Base-by-base conservation (phyloP, 2,329 filamentous ascomycete genomes). In the Pestalotiopsis sp. region DNA sequence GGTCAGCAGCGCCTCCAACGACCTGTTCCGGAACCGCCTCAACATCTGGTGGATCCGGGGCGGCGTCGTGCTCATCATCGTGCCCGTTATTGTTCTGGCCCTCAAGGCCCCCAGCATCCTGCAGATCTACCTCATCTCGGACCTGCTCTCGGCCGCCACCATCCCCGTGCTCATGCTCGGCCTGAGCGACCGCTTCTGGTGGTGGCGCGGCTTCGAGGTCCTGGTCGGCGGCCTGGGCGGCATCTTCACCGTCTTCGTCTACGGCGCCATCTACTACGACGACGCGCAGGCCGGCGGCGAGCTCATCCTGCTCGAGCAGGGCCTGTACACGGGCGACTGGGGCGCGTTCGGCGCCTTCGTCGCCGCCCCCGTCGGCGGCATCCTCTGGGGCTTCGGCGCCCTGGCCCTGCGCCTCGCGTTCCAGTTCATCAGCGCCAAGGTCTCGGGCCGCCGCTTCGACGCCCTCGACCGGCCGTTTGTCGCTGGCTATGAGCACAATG, bases 1-100 rank as follows among this genome's bases (percentile, higher is more conserved):
- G 91, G 91, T 95, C 7, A 94, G 91, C n/a, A 92, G 92, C 0
- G 92, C 91, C 14, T 94, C 91, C 72, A 95, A 95, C 82, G 93
- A 96, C 77, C 81, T 96, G 14, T 95, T 95, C 86, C 90, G 93
- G 74, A 96, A 96, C 85, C 89, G 87, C 69, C 88, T 96, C 68
- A 91, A 90, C 75, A 88, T 95, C 72, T 93, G 92, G 89, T 87
- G 85, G 78, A 91, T 95, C 73, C 91, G 93, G 61, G 85, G 76
- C 20, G 84, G 84, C 56, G 92, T 96, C 31, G 88, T 95, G 1
- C 77, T 92, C 17, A 75, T 95, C 78, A 94, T 94, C 76, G 82
- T 94, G 71, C 93, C 93, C 2, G 88, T 91, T 65, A 87, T 95
- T 13, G 88, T 93, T 31, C 86, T 95, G 61, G 93, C 93, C 12